Evolutionary conservation across 352 stramenopile species (phyloP), one percentile per base, ranked within the genome.

Genomic region (Peronospora destructor): DNA sequence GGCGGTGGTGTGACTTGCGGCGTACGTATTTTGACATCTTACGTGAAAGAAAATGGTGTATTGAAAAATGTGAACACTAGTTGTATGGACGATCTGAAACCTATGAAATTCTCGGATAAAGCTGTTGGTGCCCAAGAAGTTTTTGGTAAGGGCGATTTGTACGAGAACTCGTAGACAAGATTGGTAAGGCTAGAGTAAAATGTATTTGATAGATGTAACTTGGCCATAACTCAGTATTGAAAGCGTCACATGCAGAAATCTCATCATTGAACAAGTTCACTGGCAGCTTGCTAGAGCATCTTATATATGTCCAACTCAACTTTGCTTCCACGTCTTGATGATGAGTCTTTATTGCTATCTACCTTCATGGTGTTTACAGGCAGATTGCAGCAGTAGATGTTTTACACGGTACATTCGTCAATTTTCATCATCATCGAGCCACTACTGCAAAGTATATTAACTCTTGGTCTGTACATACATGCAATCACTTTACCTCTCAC

Each of bases 1-100:
- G 50, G 50, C 7, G 70, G 71, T 16, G 59, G 67, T 21, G 29
- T 57, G 7, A 84, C 76, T 6, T 91, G 80, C 46, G 80, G 77
- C 25, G 74, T 84, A 38, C 67, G 63, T 13, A 79, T 91, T 53
- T 60, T 91, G 14, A 56, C 68, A 11, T 89, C 77, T 11, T 91
- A 73, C 52, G 77, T 91, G 16, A 56, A 66, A 30, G 56, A 77
- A 48, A 62, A 68, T 48, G 80, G 80, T 39, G 61, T 66, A 3
- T 52, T 91, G 9, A 42, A 53, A 23, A 62, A 71, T 10, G 75
- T 91, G 35, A 73, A 91, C 59, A 89, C 77, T 19, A 73, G 61
- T 4, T 91, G 80, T 34, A 66, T 88, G 43, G 59, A 67, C 29
- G 67, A 89, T 37, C 61, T 80, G 7, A 76, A 73, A 48, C 53